Conservation (phyloP, 1,139 yeast genomes). For the Hemisphaericaspora xylanilytica region DNA sequence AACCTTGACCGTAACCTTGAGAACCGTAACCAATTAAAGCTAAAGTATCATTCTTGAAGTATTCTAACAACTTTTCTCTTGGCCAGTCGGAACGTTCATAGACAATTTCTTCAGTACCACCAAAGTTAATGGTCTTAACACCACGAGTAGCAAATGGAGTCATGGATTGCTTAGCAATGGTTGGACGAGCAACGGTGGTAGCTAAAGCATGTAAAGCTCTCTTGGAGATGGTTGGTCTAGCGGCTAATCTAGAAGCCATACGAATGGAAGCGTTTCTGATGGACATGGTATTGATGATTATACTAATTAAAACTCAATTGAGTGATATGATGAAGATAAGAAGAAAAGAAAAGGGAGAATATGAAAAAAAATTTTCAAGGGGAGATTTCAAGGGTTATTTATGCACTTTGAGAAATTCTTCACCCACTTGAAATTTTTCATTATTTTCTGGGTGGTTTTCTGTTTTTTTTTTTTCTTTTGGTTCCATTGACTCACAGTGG, state of each 20-base stretch:
- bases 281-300: slow-evolving; percentile 49
- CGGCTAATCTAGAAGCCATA: slow-evolving; percentile 63
- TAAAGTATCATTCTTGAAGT: slow-evolving; percentile 96
- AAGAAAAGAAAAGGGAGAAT: slow-evolving; percentile 1
- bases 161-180: slow-evolving; percentile 33
- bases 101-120: slow-evolving; percentile 91
- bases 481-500: slow-evolving; percentile 4
- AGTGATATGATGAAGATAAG: slow-evolving; percentile 1
- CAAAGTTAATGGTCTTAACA: slow-evolving; percentile 93
- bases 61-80: slow-evolving; percentile 89
- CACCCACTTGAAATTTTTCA: slow-evolving; percentile 1
- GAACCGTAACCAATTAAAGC: slow-evolving; percentile 99
- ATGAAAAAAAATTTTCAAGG: background rate
- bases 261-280: slow-evolving; percentile 62
- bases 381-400: slow-evolving; percentile 8
- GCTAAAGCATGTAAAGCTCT: slow-evolving; percentile 68
- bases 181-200: slow-evolving; percentile 39
- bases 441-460: too few species aligned
- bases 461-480: too few species aligned
- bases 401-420: slow-evolving; percentile 8
- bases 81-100: slow-evolving; percentile 99
- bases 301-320: slow-evolving; percentile 1
- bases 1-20: slow-evolving; percentile 99
- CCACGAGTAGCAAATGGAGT: slow-evolving; percentile 64
- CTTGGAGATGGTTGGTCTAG: slow-evolving; percentile 54